Base-by-base conservation (phyloP, 306 rosid species). In the Cucurbita pepo region DNA sequence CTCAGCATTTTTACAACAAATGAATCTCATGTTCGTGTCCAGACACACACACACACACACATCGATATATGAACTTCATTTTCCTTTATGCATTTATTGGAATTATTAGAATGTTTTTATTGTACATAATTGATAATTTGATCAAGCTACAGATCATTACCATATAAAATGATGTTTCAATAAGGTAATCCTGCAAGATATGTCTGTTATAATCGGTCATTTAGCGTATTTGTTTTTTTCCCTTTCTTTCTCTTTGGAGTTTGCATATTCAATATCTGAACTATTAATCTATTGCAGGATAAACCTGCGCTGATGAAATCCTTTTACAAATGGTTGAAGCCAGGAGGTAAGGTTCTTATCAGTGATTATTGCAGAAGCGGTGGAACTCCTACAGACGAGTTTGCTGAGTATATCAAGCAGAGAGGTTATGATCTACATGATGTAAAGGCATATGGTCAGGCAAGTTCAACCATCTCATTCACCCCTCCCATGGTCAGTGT, bases 261-360 rank as follows among this genome's bases (percentile, higher is more conserved):
- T 30, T 38, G 13, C 30, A 43, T 38, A 41, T 45, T 12, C 14
- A 14, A 44, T 10, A 3, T 50, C 52, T 73, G 62, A 55, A 21
- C 57, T 73, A 43, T 30, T 57, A 55, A 72, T 71, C 38, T 45
- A 22, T 75, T 78, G 53, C 70, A 94, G 98, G 98, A 94, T 80
- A 94, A 94, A 81, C 85, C 86, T 51, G 87, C 89, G 66, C 58
- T 91, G 54, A 86, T 94, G 75, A 83, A 77, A 81, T 87, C 97
- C 73, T 89, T 94, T 77, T 81, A 82, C 86, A 80, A 85, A 79
- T 94, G 98, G 98, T 80, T 91, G 92, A 94, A 89, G 85, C 98
- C 97, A 18, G 97, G 97, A 47, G 98, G 98, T 13, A 91, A 79
- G 78, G 84, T 94, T 81, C 90, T 94, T 73, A 87, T 94, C 75